Percentiles rank a stretch among this genome's conserved stretches.
Evolutionary conservation across 495 filamentous ascomycete species (phyloP).

Genomic region (Talaromyces borbonicus): DNA sequence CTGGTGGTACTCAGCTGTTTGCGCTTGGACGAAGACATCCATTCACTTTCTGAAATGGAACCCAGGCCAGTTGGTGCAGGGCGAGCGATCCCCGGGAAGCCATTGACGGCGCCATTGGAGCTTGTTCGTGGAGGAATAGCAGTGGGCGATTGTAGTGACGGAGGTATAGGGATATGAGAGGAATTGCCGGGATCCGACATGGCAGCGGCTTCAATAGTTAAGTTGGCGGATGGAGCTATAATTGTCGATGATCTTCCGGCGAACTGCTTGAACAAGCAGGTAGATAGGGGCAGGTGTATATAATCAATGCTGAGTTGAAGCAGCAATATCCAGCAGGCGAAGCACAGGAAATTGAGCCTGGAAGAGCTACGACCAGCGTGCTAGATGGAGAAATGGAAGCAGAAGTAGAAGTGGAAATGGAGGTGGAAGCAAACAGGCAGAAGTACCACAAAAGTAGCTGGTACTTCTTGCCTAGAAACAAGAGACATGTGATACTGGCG

Average conservation of each 20-base stretch:
- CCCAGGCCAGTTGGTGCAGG: constrained; percentile 41
- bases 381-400: constrained; percentile 5
- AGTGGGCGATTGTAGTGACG: constrained; percentile 47
- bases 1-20: constrained; percentile 10
- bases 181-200: too few relatives aligned
- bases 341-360: too few relatives aligned
- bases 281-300: too few relatives aligned
- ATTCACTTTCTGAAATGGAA: constrained; percentile 47
- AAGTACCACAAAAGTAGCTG: too few relatives aligned
- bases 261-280: too few relatives aligned
- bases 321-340: too few relatives aligned
- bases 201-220: constrained; percentile 11
- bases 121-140: constrained; percentile 66
- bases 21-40: constrained; percentile 34
- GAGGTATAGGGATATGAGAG: too few relatives aligned
- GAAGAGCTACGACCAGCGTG: constrained; percentile 7
- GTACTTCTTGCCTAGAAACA: too few relatives aligned
- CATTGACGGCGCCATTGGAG: constrained; percentile 43
- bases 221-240: neutral
- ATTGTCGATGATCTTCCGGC: too few relatives aligned
- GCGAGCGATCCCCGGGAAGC: constrained; percentile 18
- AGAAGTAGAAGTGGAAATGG: too few relatives aligned
- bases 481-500: constrained; percentile 2
- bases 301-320: too few relatives aligned
- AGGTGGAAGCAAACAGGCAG: too few relatives aligned